Evolutionary conservation across 441 rosid genomes (phyloP), one percentile per base, ranked within the genome.

Genomic region (Croton laevigatus): DNA sequence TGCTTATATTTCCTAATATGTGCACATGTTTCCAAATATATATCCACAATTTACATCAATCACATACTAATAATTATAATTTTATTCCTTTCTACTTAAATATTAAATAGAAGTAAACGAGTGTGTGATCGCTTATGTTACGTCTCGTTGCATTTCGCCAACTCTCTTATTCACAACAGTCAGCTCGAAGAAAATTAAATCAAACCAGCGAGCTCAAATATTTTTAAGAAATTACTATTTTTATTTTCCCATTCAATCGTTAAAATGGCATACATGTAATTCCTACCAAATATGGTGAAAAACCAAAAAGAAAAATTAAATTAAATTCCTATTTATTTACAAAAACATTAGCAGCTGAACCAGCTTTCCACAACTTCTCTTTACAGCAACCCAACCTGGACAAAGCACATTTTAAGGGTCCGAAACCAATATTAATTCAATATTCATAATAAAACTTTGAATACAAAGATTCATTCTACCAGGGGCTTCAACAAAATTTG

Each of bases 241-340:
- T 79, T 71, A 75, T 75, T 82, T 73, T 73, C 70, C 69, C 48
- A 48, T 54, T 52, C 48, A 44, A 23, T 37, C 45, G 44, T 69
- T 70, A 64, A 27, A 46, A 67, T 65, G 78, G 68, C 66, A 73
- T 58, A 73, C 70, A 46, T 54, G 44, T 75, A 76, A 44, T 75
- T 69, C 76, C 52, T 72, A 71, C 66, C 61, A 51, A 60, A 62
- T 48, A 7, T 45, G 36, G 14, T 38, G 27, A 32, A 46, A 66
- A 46, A 64, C 7, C 44, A 40, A 40, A 40, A 40, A 40, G 44
- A 40, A 40, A 40, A 40, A 40, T 40, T 58, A 62, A 70, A 23
- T 57, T 63, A 63, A 75, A 72, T 72, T 73, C 72, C 87, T 85
- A 84, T 74, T 74, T 82, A 82, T 84, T 60, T 85, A 85, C 89